phyloP scores from a whole-genome alignment of 228 moss, liverwort and hornwort species.

The Sphagnum fallax region DNA sequence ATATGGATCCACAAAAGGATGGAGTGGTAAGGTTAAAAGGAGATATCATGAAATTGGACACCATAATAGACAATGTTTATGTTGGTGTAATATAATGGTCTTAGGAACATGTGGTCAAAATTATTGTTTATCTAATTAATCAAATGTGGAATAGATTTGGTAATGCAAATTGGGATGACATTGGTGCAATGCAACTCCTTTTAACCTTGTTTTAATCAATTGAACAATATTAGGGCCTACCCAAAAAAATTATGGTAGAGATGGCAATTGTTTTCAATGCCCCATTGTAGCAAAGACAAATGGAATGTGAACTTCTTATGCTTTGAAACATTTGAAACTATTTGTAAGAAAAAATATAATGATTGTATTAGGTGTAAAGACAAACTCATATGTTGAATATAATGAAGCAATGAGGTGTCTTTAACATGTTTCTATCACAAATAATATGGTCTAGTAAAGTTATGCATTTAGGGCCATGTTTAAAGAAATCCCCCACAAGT shows the following conservation, averaged over 20 bases:
- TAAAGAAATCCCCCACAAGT: conserved; percentile 81
- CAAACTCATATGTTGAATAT: conserved; percentile 89
- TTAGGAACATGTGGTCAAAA: conserved; percentile 60
- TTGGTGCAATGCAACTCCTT: conserved; percentile 77
- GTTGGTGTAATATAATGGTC: conserved; percentile 74
- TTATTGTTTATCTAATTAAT: conserved; percentile 60
- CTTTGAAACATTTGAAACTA: too few relatives aligned
- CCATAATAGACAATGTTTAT: conserved; percentile 68
- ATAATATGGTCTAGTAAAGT: conserved; percentile 91
- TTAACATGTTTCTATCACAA: conserved; percentile 77
- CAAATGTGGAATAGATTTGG: conserved; percentile 87
- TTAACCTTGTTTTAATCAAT: conserved; percentile 76
- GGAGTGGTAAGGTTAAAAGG: conserved; percentile 79
- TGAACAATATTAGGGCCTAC: conserved; percentile 78
- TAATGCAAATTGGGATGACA: conserved; percentile 85
- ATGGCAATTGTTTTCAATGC: conserved; percentile 81
- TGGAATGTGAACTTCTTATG: conserved; percentile 30
- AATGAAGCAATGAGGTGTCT: conserved; percentile 88
- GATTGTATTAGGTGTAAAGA: conserved; percentile 60
- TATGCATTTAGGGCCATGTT: conserved; percentile 96
- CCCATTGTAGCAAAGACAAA: conserved; percentile 69
- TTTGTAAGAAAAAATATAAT: background rate
- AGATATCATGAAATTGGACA: conserved; percentile 81
- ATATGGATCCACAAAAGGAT: conserved; percentile 72
- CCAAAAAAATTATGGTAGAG: conserved; percentile 74